Evolutionary conservation across 139 green algal species (phyloP), one percentile per base, ranked within the genome.

Genomic region (Chlamydomonas applanata): DNA sequence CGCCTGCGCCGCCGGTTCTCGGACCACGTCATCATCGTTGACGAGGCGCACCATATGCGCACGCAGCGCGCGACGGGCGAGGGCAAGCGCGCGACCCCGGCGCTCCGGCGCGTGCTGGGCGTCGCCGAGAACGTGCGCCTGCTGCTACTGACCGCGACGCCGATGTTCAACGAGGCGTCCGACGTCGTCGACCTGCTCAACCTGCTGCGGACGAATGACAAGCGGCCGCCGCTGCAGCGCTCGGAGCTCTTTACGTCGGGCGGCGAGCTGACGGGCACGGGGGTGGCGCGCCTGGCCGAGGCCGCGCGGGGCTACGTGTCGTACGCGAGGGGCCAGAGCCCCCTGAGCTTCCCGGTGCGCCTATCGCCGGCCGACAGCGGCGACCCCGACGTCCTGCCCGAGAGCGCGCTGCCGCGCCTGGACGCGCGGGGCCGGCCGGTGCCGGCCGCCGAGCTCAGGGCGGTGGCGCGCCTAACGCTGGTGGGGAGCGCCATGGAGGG

Each of bases 81-180:
- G 16, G 36, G 52, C 17, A 68, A 73, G 52, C 9, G 1, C 25
- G 49, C 27, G 19, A 45, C 24, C 40, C 11, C 20, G 1, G 46
- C 62, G 11, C 64, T 79, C 24, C 29, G 19, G 34, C 32, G 13
- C 40, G 64, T 79, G 73, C 73, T 79, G 35, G 2, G 2, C 14
- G 2, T 5, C 2, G 27, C 40, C 56, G 2, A 44, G n/a, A 30
- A 67, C 46, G n/a, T 61, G 1, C 52, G 54, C 4, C 49, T 79
- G 19, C 2, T 79, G 25, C 73, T 79, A 29, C 45, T 79, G 35
- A 79, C 62, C 27, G 73, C 73, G 64, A 79, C 73, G 64, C 73
- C 73, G 13, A 73, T 79, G 73, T 79, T 79, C 73, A 73, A 79
- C 64, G 24, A 40, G 24, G 64, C 49, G 4, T 30, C 17, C 20